Evolutionary conservation across 495 filamentous ascomycete genomes (phyloP).

Genomic region (Jackrogersella multiformis): DNA sequence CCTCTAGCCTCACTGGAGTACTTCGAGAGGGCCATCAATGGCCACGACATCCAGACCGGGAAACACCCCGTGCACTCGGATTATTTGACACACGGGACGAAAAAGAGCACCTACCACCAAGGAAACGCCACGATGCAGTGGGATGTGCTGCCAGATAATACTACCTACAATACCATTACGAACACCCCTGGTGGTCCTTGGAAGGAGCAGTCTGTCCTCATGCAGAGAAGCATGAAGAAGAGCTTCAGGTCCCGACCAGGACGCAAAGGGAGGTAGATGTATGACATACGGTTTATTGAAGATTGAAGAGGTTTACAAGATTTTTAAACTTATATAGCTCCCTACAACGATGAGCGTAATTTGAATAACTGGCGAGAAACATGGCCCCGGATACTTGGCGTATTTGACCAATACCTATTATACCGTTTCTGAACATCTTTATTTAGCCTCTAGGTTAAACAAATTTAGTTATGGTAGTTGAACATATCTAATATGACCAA

Average conservation of each 20-base stretch:
- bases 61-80: constrained; percentile 39
- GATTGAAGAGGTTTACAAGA: background rate
- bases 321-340: background rate
- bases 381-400: no score
- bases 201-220: constrained; percentile 32
- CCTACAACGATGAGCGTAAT: background rate
- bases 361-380: constrained; percentile 9
- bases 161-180: constrained; percentile 65
- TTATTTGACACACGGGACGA: constrained; percentile 61
- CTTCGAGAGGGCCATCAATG: constrained; percentile 66
- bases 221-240: constrained; percentile 40
- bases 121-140: constrained; percentile 66
- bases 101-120: constrained; percentile 63
- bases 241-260: constrained; percentile 8
- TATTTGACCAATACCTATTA: no score
- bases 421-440: no score
- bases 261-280: constrained; percentile 15
- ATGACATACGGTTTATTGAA: background rate
- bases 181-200: constrained; percentile 54
- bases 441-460: no score
- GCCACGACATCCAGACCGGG: constrained; percentile 70
- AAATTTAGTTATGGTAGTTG: no score
- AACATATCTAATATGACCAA: background rate
- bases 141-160: constrained; percentile 55
- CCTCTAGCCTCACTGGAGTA: constrained; percentile 67